Conservation (phyloP, 371 early-diverging fungal genomes). For the Mucor saturninus region DNA sequence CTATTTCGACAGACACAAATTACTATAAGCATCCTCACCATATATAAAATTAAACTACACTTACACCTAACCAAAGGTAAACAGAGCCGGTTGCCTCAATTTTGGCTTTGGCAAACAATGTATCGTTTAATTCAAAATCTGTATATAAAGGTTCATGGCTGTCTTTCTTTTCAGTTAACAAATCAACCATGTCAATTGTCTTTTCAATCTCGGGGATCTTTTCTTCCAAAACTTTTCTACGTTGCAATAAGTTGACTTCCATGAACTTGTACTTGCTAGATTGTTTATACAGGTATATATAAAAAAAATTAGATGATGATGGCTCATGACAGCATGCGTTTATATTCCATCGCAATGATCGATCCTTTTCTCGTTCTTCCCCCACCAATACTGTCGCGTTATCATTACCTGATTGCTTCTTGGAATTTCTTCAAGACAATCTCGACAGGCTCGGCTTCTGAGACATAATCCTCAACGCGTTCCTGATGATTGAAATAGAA, state of each 20-base stretch:
- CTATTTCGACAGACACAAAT: slow-evolving; percentile 37
- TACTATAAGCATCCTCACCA: neutral
- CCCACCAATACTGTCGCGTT: too few species aligned
- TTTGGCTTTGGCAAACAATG: slow-evolving; percentile 87
- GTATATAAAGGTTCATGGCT: slow-evolving; percentile 78
- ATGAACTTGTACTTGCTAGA: slow-evolving; percentile 95
- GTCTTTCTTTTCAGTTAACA: slow-evolving; percentile 68
- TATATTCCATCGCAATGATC: neutral
- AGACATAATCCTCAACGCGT: slow-evolving; percentile 88
- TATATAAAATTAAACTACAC: slow-evolving; percentile 9
- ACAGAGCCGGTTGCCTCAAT: slow-evolving; percentile 80
- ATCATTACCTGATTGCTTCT: slow-evolving; percentile 82
- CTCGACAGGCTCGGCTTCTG: slow-evolving; percentile 75
- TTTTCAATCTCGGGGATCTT: slow-evolving; percentile 98
- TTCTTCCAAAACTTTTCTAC: slow-evolving; percentile 79
- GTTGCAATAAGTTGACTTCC: slow-evolving; percentile 88
- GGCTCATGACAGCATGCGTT: neutral
- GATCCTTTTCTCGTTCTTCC: neutral
- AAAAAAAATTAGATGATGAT: neutral
- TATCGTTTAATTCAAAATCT: slow-evolving; percentile 93
- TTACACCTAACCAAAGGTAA: slow-evolving; percentile 95
- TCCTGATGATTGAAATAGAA: slow-evolving; percentile 53
- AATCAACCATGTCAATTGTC: slow-evolving; percentile 86
- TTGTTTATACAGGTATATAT: neutral
- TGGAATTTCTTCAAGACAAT: slow-evolving; percentile 88